phyloP scores from a whole-genome alignment of 1,284 basidiomycete species.

The Farysia itapuensis region DNA sequence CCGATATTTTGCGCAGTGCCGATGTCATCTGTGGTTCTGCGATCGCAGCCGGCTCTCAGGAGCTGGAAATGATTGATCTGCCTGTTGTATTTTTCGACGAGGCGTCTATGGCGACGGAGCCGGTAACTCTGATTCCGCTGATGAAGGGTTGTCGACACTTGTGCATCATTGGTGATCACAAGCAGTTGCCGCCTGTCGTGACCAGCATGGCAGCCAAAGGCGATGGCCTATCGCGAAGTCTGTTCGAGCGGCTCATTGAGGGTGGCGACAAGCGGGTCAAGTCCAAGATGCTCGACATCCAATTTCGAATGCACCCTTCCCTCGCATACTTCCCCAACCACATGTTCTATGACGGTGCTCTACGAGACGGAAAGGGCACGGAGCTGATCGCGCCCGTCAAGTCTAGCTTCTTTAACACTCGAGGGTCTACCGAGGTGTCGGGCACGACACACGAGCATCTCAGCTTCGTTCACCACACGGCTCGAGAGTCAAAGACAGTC shows the following conservation, averaged over 20 bases:
- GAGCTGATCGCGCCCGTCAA: slow-evolving; percentile 23
- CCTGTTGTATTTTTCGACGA: slow-evolving; percentile 93
- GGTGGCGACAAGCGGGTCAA: slow-evolving; percentile 9
- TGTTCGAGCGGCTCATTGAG: slow-evolving; percentile 82
- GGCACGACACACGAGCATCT: slow-evolving; percentile 6
- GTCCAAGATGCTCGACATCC: slow-evolving; percentile 75
- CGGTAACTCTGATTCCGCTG: slow-evolving; percentile 63
- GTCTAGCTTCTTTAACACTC: slow-evolving; percentile 27
- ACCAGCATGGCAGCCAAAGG: slow-evolving; percentile 63
- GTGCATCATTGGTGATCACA: slow-evolving; percentile 90
- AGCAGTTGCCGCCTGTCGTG: slow-evolving; percentile 90
- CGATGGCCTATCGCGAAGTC: slow-evolving; percentile 74
- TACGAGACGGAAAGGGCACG: slow-evolving; percentile 69
- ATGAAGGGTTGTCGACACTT: slow-evolving; percentile 70
- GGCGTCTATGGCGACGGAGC: slow-evolving; percentile 93
- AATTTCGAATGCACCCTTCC: slow-evolving; percentile 91
- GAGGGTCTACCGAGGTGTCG: not conserved
- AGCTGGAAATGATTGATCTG: slow-evolving; percentile 70
- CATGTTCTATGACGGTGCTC: slow-evolving; percentile 75
- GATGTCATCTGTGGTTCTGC: slow-evolving; percentile 61
- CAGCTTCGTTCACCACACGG: slow-evolving; percentile 42
- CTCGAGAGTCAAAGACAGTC: slow-evolving; percentile 32
- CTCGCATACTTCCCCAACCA: slow-evolving; percentile 81
- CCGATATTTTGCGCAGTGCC: slow-evolving; percentile 57
- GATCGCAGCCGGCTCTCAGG: slow-evolving; percentile 33